phyloP scores from a whole-genome alignment of 148 eudicot species.

The Linanthus parryae region DNA sequence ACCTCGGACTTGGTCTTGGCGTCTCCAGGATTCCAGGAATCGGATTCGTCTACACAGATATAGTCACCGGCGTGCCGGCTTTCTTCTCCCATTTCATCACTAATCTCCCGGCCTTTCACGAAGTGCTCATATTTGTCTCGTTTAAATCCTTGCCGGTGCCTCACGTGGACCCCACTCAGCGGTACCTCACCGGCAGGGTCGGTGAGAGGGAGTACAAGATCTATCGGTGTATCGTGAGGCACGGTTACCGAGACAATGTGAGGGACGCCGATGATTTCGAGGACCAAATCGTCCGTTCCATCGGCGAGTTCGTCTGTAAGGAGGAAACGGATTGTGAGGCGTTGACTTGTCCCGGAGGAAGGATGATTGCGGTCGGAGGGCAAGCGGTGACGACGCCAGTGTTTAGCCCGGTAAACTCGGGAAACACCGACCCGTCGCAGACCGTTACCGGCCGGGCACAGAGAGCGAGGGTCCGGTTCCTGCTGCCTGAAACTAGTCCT shows the following conservation, averaged over 20 bases:
- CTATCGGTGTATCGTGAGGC: conserved; percentile 42
- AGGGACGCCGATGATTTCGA: conserved; percentile 42
- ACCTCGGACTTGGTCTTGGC: conserved; percentile 36
- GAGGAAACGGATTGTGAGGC: conserved; percentile 31
- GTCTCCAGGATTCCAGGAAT: conserved; percentile 43
- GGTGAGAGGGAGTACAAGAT: conserved; percentile 33
- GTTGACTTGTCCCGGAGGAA: conserved; percentile 24
- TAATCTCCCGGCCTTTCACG: conserved; percentile 47
- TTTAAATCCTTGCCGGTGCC: conserved; percentile 42
- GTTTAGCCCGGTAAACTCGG: not conserved
- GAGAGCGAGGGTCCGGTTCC: conserved; percentile 30
- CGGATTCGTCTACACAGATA: conserved; percentile 40
- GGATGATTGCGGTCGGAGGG: conserved; percentile 33
- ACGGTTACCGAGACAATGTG: conserved; percentile 36
- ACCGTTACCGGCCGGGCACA: conserved; percentile 1
- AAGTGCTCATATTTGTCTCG: conserved; percentile 34
- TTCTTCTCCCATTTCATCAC: conserved; percentile 49
- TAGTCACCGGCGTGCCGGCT: conserved; percentile 41
- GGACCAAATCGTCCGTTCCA: conserved; percentile 30
- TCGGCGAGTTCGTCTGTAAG: conserved; percentile 35
- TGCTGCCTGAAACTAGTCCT: conserved; percentile 25
- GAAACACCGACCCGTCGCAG: conserved; percentile 11
- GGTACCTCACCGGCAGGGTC: conserved; percentile 43
- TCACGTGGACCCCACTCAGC: conserved; percentile 16
- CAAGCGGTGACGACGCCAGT: conserved; percentile 19